phyloP scores from a whole-genome alignment of 441 rosid species.

The Populus hybrid region DNA sequence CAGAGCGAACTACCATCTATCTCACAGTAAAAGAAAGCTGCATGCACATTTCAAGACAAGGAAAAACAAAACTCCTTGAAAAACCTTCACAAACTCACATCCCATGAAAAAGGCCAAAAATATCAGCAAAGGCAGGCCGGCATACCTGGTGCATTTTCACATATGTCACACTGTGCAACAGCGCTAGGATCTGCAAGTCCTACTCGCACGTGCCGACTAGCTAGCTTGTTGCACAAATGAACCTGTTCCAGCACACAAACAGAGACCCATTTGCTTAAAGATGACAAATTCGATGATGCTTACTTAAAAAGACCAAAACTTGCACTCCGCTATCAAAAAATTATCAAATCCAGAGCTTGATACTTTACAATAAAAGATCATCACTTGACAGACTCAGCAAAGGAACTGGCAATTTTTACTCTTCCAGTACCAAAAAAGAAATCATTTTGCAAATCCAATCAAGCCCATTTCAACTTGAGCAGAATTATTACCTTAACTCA shows the following conservation, averaged over 20 bases:
- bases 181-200: constrained; percentile 78
- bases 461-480: not conserved
- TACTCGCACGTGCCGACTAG: constrained; percentile 82
- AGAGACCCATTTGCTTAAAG: not conserved
- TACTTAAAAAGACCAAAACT: not conserved
- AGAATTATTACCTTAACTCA: not conserved
- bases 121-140: constrained; percentile 5
- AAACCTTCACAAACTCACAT: not conserved
- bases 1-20: constrained; percentile 79
- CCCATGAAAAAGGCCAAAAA: not conserved
- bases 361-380: not conserved
- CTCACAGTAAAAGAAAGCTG: constrained; percentile 86
- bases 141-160: constrained; percentile 89
- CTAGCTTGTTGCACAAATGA: constrained; percentile 88
- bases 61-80: constrained; percentile 16
- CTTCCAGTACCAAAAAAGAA: not conserved
- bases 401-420: not conserved
- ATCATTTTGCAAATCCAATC: not conserved
- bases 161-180: constrained; percentile 85
- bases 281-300: not conserved
- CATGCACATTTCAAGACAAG: constrained; percentile 28
- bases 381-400: not conserved
- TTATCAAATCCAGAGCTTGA: not conserved
- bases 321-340: not conserved
- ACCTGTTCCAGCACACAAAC: constrained; percentile 44